Conservation (phyloP, 2,329 filamentous ascomycete species). For the Colletotrichum limetticola region DNA sequence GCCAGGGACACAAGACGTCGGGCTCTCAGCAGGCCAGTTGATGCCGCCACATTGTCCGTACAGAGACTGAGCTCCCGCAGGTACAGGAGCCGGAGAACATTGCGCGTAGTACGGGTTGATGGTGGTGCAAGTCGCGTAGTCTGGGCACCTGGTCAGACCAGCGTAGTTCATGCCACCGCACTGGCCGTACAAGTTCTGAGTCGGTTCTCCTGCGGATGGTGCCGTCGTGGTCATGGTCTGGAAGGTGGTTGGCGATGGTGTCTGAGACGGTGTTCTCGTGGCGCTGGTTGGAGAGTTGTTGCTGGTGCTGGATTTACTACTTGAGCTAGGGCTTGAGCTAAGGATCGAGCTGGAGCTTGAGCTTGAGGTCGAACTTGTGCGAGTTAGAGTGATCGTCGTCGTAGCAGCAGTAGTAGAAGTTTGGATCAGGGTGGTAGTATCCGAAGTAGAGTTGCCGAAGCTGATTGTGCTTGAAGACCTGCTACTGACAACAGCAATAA, state of each 20-base stretch:
- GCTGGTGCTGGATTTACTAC: neutral
- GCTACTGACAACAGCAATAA: too few species aligned
- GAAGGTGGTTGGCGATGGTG: neutral
- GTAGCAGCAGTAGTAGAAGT: neutral
- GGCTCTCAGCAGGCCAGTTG: slow-evolving; percentile 1
- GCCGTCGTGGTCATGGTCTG: neutral
- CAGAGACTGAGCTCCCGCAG: neutral
- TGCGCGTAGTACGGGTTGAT: slow-evolving; percentile 20
- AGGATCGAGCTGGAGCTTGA: neutral
- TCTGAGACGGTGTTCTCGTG: neutral
- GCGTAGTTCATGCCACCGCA: slow-evolving; percentile 15
- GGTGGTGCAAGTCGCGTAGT: slow-evolving; percentile 5
- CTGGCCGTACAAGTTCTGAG: slow-evolving; percentile 16
- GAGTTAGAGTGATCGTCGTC: neutral
- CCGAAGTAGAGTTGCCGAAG: neutral
- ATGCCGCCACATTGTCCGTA: slow-evolving; percentile 21
- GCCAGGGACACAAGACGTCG: slow-evolving; percentile 16
- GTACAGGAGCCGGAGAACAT: slow-evolving; percentile 7
- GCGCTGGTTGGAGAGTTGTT: neutral
- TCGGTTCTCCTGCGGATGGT: neutral
- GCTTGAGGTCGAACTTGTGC: neutral
- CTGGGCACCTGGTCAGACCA: slow-evolving; percentile 13
- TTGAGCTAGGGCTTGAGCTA: neutral
- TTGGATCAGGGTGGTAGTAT: neutral
- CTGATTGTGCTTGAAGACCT: neutral